A percentile compares a stretch with the other conserved stretches of the same genome.
Conservation (phyloP, 2,329 filamentous ascomycete species). For the Plectosphaerella cucumerina region DNA sequence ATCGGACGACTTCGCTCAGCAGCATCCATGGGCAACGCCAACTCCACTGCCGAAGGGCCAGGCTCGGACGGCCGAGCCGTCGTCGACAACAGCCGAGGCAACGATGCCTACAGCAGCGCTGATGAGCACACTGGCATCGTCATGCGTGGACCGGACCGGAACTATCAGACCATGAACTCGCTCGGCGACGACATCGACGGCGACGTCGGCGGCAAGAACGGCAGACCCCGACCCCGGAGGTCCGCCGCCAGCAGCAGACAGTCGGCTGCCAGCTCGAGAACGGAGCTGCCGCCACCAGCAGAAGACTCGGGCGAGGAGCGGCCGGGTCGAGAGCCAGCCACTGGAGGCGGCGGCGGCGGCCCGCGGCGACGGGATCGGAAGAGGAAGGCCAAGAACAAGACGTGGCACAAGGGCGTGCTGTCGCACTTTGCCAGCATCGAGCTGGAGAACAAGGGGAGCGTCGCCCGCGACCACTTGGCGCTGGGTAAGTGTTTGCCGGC, state of each 20-base stretch:
- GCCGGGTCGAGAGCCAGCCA: too few species aligned
- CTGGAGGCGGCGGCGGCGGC: background rate
- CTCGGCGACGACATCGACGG: slow-evolving; percentile 13
- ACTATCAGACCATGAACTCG: slow-evolving; percentile 33
- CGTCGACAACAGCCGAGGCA: slow-evolving; percentile 7
- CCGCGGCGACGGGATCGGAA: slow-evolving; percentile 1
- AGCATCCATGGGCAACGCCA: slow-evolving; percentile 29
- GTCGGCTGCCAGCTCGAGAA: slow-evolving; percentile 6
- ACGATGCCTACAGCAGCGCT: slow-evolving; percentile 17
- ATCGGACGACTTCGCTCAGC: slow-evolving; percentile 38
- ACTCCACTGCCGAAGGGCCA: slow-evolving; percentile 14
- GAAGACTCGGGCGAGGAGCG: slow-evolving; percentile 13
- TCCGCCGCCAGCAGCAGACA: slow-evolving; percentile 9
- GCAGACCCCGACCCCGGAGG: slow-evolving; percentile 13
- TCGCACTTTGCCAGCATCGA: slow-evolving; percentile 59
- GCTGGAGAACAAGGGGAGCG: slow-evolving; percentile 81
- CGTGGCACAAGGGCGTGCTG: slow-evolving; percentile 49
- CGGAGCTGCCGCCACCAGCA: slow-evolving; percentile 11
- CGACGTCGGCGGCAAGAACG: background rate
- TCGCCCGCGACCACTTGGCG: slow-evolving; percentile 77
- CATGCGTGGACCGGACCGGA: slow-evolving; percentile 25
- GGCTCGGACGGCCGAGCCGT: slow-evolving; percentile 11
- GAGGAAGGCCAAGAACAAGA: slow-evolving; percentile 19
- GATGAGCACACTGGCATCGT: slow-evolving; percentile 40
- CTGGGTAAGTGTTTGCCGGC: slow-evolving; percentile 48